phyloP scores from a whole-genome alignment of 1,139 yeast species.

The Hemisphaericaspora subhashii region DNA sequence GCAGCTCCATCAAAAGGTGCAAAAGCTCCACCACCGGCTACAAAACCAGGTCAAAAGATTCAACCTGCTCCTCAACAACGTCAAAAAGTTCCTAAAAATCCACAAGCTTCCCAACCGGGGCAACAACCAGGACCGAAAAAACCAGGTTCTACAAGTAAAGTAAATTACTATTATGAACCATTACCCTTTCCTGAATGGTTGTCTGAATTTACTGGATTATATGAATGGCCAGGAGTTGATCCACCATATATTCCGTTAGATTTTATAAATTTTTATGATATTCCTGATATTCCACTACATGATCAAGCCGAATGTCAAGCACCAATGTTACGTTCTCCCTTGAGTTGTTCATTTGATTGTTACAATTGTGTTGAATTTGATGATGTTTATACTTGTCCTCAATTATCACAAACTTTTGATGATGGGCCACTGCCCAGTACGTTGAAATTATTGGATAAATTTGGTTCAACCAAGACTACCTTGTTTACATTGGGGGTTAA shows the following conservation, averaged over 20 bases:
- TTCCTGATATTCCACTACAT: constrained; percentile 48
- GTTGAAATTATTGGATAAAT: constrained; percentile 49
- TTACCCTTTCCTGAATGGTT: constrained; percentile 80
- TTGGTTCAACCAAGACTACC: constrained; percentile 54
- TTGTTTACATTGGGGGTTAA: constrained; percentile 86
- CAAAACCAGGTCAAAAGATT: no score
- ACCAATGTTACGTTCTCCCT: constrained; percentile 18
- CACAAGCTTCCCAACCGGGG: no score
- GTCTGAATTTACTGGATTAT: constrained; percentile 66
- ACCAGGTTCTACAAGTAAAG: background rate
- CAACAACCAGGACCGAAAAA: background rate
- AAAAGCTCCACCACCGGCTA: no score
- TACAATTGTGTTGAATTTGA: constrained; percentile 73
- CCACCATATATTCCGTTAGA: constrained; percentile 88
- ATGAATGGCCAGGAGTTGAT: constrained; percentile 77
- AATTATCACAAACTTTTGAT: constrained; percentile 84
- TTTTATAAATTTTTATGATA: constrained; percentile 55
- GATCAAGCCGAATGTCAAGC: constrained; percentile 59
- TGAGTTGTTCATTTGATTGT: constrained; percentile 85
- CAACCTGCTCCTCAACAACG: background rate
- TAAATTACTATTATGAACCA: background rate
- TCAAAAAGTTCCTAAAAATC: background rate
- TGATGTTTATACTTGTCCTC: constrained; percentile 74
- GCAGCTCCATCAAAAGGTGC: no score
- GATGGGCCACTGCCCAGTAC: constrained; percentile 91